Evolutionary conservation across 75 land plant species (phyloP).

Genomic region (Picea sitchensis): DNA sequence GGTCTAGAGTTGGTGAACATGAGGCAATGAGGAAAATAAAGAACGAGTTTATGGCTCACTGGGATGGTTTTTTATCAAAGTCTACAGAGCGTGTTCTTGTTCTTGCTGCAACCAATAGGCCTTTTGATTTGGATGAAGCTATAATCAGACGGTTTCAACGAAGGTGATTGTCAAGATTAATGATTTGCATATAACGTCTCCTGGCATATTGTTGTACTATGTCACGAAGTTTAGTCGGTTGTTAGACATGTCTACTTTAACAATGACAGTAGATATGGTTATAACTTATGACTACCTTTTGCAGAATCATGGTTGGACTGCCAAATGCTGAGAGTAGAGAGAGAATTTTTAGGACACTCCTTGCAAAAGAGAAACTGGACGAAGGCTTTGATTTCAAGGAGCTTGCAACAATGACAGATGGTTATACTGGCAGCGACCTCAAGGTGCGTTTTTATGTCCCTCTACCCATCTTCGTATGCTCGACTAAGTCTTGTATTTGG

Average conservation of each 20-base stretch:
- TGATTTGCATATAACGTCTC: background rate
- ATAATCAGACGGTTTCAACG: conserved; percentile 87
- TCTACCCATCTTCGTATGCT: background rate
- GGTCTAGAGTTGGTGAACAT: conserved; percentile 79
- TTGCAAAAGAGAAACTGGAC: conserved; percentile 66
- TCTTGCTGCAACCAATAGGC: conserved; percentile 91
- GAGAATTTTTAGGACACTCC: conserved; percentile 60
- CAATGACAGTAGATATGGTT: no score
- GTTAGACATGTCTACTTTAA: no score
- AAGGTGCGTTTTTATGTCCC: conserved; percentile 44
- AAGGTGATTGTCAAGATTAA: conserved; percentile 36
- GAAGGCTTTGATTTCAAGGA: conserved; percentile 69
- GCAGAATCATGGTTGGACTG: conserved; percentile 87
- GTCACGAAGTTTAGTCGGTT: no score
- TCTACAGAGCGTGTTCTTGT: conserved; percentile 77
- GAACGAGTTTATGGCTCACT: conserved; percentile 92
- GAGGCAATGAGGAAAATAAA: conserved; percentile 95
- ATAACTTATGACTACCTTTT: no score
- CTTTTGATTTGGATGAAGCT: conserved; percentile 93
- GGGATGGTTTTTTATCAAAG: conserved; percentile 86
- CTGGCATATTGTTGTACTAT: background rate
- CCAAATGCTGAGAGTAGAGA: conserved; percentile 73
- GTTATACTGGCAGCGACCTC: conserved; percentile 83
- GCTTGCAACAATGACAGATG: conserved; percentile 83
- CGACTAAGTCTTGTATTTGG: background rate